A percentile compares a stretch with the other conserved stretches of the same genome.
phyloP scores from a whole-genome alignment of 495 filamentous ascomycete genomes.

The Penicillium longicatenatum region DNA sequence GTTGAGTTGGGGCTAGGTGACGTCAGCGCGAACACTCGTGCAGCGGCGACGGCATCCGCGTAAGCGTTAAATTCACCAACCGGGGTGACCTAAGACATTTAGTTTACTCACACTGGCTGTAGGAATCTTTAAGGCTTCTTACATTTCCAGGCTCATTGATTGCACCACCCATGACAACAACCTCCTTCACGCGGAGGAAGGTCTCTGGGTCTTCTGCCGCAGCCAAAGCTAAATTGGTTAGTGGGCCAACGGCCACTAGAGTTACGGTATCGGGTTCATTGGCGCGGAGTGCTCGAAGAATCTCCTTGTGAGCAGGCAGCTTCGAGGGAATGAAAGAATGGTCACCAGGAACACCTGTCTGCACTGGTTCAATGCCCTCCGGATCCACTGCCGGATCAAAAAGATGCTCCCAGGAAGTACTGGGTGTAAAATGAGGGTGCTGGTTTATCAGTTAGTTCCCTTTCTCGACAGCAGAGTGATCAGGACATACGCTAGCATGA shows the following conservation, averaged over 20 bases:
- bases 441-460: slow-evolving; percentile 32
- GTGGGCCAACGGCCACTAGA: slow-evolving; percentile 83
- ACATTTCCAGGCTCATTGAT: slow-evolving; percentile 78
- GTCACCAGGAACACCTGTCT: slow-evolving; percentile 34
- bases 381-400: slow-evolving; percentile 59
- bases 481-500: slow-evolving; percentile 65
- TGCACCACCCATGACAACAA: slow-evolving; percentile 97
- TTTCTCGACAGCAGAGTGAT: neutral
- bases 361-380: slow-evolving; percentile 37
- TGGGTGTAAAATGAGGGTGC: slow-evolving; percentile 86
- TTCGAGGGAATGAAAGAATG: slow-evolving; percentile 72
- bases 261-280: slow-evolving; percentile 83
- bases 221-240: slow-evolving; percentile 89
- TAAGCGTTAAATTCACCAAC: slow-evolving; percentile 83
- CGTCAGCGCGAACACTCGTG: slow-evolving; percentile 86
- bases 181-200: slow-evolving; percentile 84
- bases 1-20: slow-evolving; percentile 70
- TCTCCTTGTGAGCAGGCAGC: slow-evolving; percentile 74
- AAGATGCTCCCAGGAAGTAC: slow-evolving; percentile 80
- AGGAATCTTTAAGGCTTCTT: slow-evolving; percentile 14
- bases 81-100: slow-evolving; percentile 57
- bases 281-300: slow-evolving; percentile 75
- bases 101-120: neutral
- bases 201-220: slow-evolving; percentile 81
- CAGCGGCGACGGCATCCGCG: slow-evolving; percentile 81